Base-by-base conservation (phyloP, 768 basidiomycete species). In the Kwoniella pini region DNA sequence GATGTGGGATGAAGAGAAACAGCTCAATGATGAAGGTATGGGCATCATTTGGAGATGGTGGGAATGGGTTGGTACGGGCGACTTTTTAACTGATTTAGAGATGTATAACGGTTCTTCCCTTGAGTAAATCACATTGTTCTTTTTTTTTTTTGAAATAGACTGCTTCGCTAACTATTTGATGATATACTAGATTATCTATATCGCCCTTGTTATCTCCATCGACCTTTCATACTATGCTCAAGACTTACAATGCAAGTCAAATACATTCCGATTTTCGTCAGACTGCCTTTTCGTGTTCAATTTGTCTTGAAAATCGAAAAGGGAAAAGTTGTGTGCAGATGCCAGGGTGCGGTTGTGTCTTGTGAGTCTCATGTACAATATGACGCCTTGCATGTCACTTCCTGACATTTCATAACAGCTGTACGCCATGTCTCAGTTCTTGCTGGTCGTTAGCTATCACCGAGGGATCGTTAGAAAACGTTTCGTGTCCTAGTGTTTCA, bases 371-470 rank as follows among this genome's bases (percentile, higher is more conserved):
- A n/a, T 27, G 42, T 17, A 11, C 17, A 24, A 11, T 28, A 36
- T 3, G 30, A 6, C 9, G 12, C 31, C 28, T 33, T 56, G n/a
- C n/a, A n/a, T n/a, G n/a, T 7, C 17, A 24, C 27, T 15, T 15
- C 36, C 62, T 66, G 52, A 63, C 42, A 36, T 9, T 4, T 11
- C 0, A 27, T 45, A 2, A 30, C 50, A 77, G 76, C 75, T 95
- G 92, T 74, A 84, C 85, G n/a, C 76, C 83, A 7, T 95, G 92
- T 72, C 77, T 95, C 26, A 81, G 82, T 53, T 87, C 88, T 52
- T 93, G 89, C 74, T 96, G 91, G 91, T 82, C 83, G 43, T 74
- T 91, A 50, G 88, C 87, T 65, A 88, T 96, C 54, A 80, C 79
- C 48, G 91, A 94, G 72, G 92, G 92, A 6, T 86, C 88, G 59